Base-by-base conservation (phyloP, 23 red algal genomes). In the Agarophyton chilense region DNA sequence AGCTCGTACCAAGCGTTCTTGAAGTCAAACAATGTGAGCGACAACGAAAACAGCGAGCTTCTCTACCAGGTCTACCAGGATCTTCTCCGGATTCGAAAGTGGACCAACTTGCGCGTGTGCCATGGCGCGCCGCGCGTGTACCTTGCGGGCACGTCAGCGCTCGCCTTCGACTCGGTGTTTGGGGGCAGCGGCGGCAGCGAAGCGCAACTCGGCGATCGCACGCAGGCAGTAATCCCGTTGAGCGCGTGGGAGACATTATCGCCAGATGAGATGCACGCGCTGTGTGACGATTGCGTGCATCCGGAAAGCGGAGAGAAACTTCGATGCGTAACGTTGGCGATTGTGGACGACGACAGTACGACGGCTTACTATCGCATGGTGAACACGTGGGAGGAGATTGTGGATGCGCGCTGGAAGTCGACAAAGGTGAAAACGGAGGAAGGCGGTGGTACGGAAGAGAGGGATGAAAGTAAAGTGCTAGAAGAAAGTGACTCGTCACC, bases 341-440 rank as follows among this genome's bases (percentile, higher is more conserved):
- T 96, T 49, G 94, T 96, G 26, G 94, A 96, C 51, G 44, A 79
- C 25, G 94, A 96, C 68, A 87, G 87, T 31, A 92, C 94, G n/a
- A 96, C 94, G 10, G 94, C 94, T n/a, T 96, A 92, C 60, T 96
- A 96, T 54, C 65, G 94, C 18, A 68, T 96, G 22, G 31, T 77
- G n/a, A 82, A 80, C 25, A 46, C 49, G 19, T 79, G 49, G 35
- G 56, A 53, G 58, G 88, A 91, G 49, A 72, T 91, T 41, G 77
- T 82, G 44, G 35, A 91, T 25, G 19, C 76, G 56, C 76, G 67
- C 4, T 91, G 88, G 88, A 81, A 91, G 64, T 4, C 45, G 51
- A 92, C 62, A 46, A 83, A 70, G 34, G 60, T 22, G 43, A 21
- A 53, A 4, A 40, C 25, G 62, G 79, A 84, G 45, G 90, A 82